A percentile compares a stretch with the other conserved stretches of the same genome.
Evolutionary conservation across 768 basidiomycete species (phyloP).

Genomic region (Leccinum incarnatum): DNA sequence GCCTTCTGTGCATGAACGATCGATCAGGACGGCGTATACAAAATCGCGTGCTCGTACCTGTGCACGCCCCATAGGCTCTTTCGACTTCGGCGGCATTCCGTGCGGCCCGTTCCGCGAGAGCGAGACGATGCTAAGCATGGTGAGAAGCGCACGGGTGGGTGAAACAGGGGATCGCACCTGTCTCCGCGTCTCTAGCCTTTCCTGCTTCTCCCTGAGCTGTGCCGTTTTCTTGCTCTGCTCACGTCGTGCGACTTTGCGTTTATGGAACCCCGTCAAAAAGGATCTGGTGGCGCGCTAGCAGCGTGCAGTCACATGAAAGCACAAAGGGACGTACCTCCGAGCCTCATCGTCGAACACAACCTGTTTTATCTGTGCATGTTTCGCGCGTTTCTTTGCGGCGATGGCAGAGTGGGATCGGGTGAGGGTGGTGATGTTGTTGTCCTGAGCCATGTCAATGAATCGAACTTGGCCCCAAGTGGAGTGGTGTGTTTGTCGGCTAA

Average conservation of each 20-base stretch:
- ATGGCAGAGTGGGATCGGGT: constrained; percentile 62
- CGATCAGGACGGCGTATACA: not conserved
- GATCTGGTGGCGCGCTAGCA: constrained; percentile 49
- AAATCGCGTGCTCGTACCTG: constrained; percentile 35
- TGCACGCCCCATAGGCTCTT: constrained; percentile 58
- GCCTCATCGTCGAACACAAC: constrained; percentile 86
- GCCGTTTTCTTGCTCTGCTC: constrained; percentile 77
- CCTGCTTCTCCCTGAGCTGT: constrained; percentile 71
- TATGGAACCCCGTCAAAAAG: constrained; percentile 91
- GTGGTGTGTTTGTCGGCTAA: not conserved
- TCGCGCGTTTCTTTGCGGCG: constrained; percentile 66
- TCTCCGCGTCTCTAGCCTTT: constrained; percentile 67
- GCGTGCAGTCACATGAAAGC: constrained; percentile 17
- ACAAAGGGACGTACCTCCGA: constrained; percentile 49
- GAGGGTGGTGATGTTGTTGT: constrained; percentile 58
- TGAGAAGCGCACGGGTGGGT: constrained; percentile 10
- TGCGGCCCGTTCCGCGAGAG: constrained; percentile 71
- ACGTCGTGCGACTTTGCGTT: constrained; percentile 82
- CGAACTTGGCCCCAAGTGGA: not conserved
- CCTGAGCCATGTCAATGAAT: constrained; percentile 30
- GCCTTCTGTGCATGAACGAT: constrained; percentile 18
- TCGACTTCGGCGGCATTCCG: constrained; percentile 80
- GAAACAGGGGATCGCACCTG: constrained; percentile 52
- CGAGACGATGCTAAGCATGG: constrained; percentile 62
- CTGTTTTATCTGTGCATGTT: constrained; percentile 68